Conservation (phyloP, 148 eudicot genomes). For the Nepenthes gracilis region DNA sequence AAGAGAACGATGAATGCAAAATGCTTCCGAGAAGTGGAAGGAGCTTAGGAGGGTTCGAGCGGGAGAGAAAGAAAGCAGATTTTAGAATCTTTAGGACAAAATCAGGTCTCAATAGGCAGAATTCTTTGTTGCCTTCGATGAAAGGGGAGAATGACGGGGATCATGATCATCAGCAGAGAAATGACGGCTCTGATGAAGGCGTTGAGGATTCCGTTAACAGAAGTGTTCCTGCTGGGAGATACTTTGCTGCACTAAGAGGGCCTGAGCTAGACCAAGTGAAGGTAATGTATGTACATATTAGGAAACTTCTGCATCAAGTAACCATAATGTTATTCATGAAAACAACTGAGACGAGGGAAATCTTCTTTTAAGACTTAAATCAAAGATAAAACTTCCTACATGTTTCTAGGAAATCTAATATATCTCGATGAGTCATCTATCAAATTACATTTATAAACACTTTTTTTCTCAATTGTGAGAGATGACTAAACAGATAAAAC, state of each 20-base stretch:
- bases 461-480: background rate
- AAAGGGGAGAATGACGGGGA: conserved; percentile 19
- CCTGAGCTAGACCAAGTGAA: conserved; percentile 96
- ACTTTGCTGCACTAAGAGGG: conserved; percentile 92
- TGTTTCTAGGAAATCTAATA: no score
- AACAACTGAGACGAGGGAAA: no score
- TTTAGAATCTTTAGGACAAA: conserved; percentile 73
- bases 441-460: no score
- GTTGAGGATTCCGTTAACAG: conserved; percentile 39
- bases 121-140: conserved; percentile 39
- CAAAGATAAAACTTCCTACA: no score
- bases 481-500: no score
- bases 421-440: no score
- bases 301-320: background rate
- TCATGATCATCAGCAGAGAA: conserved; percentile 9
- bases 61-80: conserved; percentile 42
- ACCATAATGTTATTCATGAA: background rate
- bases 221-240: conserved; percentile 98
- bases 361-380: no score
- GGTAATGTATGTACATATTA: conserved; percentile 29
- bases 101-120: conserved; percentile 54
- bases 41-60: conserved; percentile 55
- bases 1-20: conserved; percentile 27
- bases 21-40: conserved; percentile 64
- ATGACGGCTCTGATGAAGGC: conserved; percentile 17